Evolutionary conservation across 139 green algal species (phyloP).

Genomic region (Haematococcus sp.): DNA sequence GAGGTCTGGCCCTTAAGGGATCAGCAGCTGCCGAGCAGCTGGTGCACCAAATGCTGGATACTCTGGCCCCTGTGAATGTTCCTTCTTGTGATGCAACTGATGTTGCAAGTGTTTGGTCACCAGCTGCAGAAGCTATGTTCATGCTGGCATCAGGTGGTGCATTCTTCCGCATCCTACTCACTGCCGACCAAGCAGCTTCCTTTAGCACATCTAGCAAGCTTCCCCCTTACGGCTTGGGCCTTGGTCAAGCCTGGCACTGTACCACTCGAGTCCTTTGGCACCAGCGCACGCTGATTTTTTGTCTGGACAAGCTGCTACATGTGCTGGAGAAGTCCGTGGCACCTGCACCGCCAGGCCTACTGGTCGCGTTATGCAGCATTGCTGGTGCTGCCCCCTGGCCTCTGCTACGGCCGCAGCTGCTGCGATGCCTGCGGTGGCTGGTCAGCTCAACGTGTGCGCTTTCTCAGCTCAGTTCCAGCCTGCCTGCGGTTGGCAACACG

Average conservation of each 20-base stretch:
- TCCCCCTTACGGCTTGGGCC: no score
- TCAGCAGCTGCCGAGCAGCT: no score
- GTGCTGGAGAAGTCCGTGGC: background rate
- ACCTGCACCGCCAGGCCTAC: background rate
- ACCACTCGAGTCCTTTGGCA: constrained; percentile 1
- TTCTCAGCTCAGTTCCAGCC: background rate
- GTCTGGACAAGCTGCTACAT: background rate
- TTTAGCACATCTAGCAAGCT: no score
- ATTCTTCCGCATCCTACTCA: background rate
- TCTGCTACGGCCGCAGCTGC: background rate
- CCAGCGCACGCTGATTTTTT: background rate
- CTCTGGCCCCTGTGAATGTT: no score
- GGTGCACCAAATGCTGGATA: no score
- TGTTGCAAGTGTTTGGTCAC: background rate
- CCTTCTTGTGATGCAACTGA: no score
- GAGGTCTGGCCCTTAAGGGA: no score
- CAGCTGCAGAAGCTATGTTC: background rate
- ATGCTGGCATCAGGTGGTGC: background rate
- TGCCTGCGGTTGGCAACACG: background rate
- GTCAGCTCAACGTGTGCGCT: background rate
- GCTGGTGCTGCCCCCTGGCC: background rate
- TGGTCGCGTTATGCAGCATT: background rate
- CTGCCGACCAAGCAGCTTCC: background rate
- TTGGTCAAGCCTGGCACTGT: background rate
- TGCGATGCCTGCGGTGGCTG: background rate